Base-by-base conservation (phyloP, 495 filamentous ascomycete genomes). In the Letharia lupina region DNA sequence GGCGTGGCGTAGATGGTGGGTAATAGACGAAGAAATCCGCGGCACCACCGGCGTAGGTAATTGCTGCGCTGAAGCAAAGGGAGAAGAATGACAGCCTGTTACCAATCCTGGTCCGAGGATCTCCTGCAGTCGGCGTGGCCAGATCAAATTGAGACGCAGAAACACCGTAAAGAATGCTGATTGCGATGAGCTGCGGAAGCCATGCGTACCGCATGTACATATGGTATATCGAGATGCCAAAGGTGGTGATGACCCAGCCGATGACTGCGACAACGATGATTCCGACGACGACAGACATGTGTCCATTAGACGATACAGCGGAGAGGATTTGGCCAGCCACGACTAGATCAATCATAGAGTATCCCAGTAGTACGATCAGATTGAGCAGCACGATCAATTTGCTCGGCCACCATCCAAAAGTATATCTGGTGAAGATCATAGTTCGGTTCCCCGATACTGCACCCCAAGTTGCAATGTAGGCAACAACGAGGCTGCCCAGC, bases 331-430 rank as follows among this genome's bases (percentile, higher is more conserved):
- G 88, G 2, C 89, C 89, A 3, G 86, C 83, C 31, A 91, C 81
- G 31, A 91, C 86, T 60, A 82, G 85, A 70, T 87, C 84, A 65
- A 91, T 84, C 75, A 91, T 74, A 59, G 81, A 79, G 67, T 91
- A 93, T 15, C 89, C 89, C 35, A 90, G 76, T 74, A 90, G 81
- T 62, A 89, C 80, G 50, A 91, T 82, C 20, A 91, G 75, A 67
- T 91, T 90, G 62, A 93, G 76, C 23, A 90, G 64, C 18, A 89
- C 87, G 45, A 90, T 81, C 11, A 91, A 74, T 75, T 91, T 91
- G 69, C 83, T 84, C 2, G 89, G 89, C 85, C 87, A 91, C 84
- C 88, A 91, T 41, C 89, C 89, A 83, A 91, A 91, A 35, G 84
- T 82, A 75, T 87, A 92, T 18, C 89, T 81, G 23, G 86, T 80